phyloP scores from a whole-genome alignment of 164 flowering plant genomes.

The Euptelea pleiosperma region DNA sequence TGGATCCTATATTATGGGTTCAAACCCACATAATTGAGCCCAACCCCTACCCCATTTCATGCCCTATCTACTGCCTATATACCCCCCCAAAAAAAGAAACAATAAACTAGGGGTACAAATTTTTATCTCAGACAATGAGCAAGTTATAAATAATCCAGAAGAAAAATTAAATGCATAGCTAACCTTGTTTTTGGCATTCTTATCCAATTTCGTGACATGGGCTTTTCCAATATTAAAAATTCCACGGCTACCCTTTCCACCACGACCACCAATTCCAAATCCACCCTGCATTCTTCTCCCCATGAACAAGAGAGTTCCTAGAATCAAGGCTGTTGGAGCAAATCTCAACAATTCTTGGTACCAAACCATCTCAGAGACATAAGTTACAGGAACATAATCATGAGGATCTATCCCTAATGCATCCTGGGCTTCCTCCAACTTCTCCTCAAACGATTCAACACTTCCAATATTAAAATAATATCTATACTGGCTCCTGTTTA shows the following conservation, averaged over 20 bases:
- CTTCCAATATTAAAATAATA: constrained; percentile 89
- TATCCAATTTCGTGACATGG: constrained; percentile 79
- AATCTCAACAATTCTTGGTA: constrained; percentile 74
- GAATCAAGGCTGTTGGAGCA: constrained; percentile 66
- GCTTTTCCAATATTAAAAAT: constrained; percentile 94
- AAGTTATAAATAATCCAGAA: constrained; percentile 7
- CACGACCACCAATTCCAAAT: constrained; percentile 67
- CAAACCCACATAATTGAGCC: too few species aligned
- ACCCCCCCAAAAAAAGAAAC: too few species aligned
- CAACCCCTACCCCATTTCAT: too few species aligned
- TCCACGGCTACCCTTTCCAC: constrained; percentile 81
- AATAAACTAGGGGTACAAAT: neutral
- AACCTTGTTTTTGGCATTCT: constrained; percentile 95
- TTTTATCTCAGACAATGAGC: neutral
- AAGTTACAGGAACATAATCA: constrained; percentile 84
- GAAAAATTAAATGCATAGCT: constrained; percentile 13
- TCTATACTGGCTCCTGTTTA: constrained; percentile 54
- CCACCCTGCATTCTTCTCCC: constrained; percentile 86
- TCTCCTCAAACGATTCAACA: constrained; percentile 92
- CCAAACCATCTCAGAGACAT: constrained; percentile 75
- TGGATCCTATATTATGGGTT: too few species aligned
- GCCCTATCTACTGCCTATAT: neutral
- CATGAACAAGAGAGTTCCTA: constrained; percentile 66
- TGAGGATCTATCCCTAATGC: constrained; percentile 79
- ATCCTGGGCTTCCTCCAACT: constrained; percentile 92